phyloP scores from a whole-genome alignment of 192 early-diverging fungal genomes.

The Umbelopsis vinacea region DNA sequence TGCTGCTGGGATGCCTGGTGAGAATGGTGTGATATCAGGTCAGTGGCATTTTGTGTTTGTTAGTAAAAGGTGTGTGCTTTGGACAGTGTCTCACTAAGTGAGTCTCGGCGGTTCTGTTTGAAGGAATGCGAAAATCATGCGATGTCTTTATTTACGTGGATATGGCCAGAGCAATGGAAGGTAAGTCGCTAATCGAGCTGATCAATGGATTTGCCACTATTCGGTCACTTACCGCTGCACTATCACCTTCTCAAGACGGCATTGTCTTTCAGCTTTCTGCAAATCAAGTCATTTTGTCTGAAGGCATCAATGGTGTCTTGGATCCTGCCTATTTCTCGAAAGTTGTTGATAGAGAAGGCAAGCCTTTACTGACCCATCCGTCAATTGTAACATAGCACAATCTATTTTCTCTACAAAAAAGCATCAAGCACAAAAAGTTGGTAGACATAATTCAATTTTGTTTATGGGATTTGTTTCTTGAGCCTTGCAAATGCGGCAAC shows the following conservation, averaged over 20 bases:
- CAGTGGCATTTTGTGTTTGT: constrained; percentile 26
- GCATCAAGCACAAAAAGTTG: background rate
- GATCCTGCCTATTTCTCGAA: constrained; percentile 67
- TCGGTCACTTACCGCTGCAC: background rate
- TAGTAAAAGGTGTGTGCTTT: too few species aligned
- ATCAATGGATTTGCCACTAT: background rate
- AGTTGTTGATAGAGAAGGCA: constrained; percentile 47
- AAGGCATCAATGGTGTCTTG: constrained; percentile 72
- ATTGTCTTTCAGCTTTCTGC: constrained; percentile 76
- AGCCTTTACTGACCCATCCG: background rate
- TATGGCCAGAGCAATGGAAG: constrained; percentile 63
- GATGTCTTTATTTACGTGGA: constrained; percentile 86
- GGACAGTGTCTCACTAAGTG: background rate
- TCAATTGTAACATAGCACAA: background rate
- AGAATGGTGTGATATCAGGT: constrained; percentile 72
- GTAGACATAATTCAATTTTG: background rate
- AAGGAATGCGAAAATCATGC: constrained; percentile 70
- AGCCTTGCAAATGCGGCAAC: constrained; percentile 5
- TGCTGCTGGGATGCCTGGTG: constrained; percentile 70
- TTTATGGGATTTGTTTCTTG: constrained; percentile 17
- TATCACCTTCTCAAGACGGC: constrained; percentile 52
- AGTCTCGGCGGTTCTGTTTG: constrained; percentile 8
- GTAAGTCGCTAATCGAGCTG: constrained; percentile 36
- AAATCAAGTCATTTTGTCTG: constrained; percentile 82
- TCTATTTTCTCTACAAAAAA: background rate